Percentiles rank a stretch among this genome's conserved stretches.
These are phyloP conservation scores for Aspergillus melleus DNA, from an alignment of 2,329 filamentous ascomycete species.

Conservation along the genomic window DNA sequence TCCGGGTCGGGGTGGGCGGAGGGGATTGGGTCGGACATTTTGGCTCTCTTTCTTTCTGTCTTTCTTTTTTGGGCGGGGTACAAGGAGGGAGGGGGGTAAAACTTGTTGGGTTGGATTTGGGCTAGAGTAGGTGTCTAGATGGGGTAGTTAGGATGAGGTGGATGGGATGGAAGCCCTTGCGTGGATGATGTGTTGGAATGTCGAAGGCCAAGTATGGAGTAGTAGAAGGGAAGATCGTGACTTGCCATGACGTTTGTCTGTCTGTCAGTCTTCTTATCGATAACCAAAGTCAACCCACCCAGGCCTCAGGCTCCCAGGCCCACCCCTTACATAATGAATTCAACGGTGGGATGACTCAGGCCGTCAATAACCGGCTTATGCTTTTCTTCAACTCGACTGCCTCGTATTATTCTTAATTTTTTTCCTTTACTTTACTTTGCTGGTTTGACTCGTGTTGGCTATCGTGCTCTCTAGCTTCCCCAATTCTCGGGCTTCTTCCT, in stretches of 20 bases:
- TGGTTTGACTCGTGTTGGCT: too few relatives aligned
- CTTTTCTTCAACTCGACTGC: constrained; percentile 1
- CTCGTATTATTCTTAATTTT: not conserved
- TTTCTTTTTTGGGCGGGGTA: not conserved
- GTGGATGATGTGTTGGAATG: too few relatives aligned
- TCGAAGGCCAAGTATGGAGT: too few relatives aligned
- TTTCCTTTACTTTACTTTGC: not conserved
- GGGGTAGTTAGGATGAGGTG: not conserved
- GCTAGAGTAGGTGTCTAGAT: not conserved
- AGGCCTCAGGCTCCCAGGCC: not conserved
- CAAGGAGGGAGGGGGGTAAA: too few relatives aligned
- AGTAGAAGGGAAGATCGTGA: not conserved
- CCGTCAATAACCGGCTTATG: constrained; percentile 16
- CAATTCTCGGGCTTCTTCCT: not conserved
- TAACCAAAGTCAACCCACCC: not conserved
- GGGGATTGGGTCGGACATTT: constrained; percentile 37
- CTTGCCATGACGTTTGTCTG: not conserved
- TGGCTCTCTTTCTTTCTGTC: too few relatives aligned
- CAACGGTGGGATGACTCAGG: constrained; percentile 12
- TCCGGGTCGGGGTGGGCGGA: constrained; percentile 39
- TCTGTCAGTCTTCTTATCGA: not conserved
- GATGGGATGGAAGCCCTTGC: not conserved
- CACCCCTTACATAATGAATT: not conserved
- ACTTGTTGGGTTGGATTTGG: too few relatives aligned
- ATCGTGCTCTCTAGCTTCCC: too few relatives aligned